A percentile compares a stretch with the other conserved stretches of the same genome.
Evolutionary conservation across 257 asterid species (phyloP).

Genomic region (Solanum raphanifolium): DNA sequence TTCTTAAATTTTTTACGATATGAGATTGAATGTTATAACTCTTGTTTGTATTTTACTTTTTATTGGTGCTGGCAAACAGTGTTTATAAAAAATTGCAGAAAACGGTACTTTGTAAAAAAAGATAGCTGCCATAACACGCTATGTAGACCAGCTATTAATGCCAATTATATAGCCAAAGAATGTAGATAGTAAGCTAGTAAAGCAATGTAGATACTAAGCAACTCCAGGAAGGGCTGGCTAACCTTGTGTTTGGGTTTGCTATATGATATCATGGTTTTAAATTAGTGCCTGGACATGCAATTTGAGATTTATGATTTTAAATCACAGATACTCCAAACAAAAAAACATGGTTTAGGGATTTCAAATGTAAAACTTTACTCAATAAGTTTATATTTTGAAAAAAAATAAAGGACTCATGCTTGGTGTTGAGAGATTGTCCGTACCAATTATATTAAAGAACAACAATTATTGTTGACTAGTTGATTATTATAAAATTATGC

Average conservation of each 20-base stretch:
- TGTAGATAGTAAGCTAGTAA: not conserved
- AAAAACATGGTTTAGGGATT: too few species aligned
- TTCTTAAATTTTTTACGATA: not conserved
- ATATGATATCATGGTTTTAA: not conserved
- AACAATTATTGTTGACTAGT: not conserved
- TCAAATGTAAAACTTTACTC: too few species aligned
- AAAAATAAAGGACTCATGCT: not conserved
- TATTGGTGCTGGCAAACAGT: not conserved
- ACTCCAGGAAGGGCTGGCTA: not conserved
- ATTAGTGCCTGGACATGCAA: not conserved
- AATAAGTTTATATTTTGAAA: too few species aligned
- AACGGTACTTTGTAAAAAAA: not conserved
- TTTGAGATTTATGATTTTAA: not conserved
- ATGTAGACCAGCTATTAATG: not conserved
- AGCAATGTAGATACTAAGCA: not conserved
- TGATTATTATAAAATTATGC: too few species aligned
- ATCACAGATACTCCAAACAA: too few species aligned
- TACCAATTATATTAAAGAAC: not conserved
- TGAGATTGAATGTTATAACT: not conserved
- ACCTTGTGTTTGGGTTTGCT: not conserved
- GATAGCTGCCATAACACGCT: not conserved
- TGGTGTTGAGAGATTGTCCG: not conserved
- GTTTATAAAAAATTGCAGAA: not conserved
- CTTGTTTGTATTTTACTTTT: not conserved
- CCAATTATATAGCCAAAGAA: not conserved